Conservation (phyloP, 345 rosid genomes). For the Diplotaxis tenuifolia region DNA sequence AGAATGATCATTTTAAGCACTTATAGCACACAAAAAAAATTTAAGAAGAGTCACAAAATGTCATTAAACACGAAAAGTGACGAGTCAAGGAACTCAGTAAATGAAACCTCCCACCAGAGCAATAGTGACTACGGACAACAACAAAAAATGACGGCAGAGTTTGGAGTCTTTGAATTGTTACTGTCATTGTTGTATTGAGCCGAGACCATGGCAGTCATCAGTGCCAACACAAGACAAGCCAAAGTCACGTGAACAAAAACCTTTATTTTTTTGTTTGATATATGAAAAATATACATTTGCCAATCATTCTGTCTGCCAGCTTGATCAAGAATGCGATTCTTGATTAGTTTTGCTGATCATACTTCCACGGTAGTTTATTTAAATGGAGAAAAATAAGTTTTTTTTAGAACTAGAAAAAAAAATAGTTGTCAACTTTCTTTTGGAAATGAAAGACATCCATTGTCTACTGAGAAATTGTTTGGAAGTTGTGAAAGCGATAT, state of each 20-base stretch:
- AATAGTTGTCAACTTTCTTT: no score
- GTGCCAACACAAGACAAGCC: constrained; percentile 16
- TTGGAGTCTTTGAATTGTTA: background rate
- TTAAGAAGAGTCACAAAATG: background rate
- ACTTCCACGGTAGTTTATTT: background rate
- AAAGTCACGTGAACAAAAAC: constrained; percentile 1
- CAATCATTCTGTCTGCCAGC: no score
- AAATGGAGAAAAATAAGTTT: background rate
- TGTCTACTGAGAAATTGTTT: no score
- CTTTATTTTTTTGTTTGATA: no score
- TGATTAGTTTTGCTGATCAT: background rate
- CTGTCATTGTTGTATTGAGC: constrained; percentile 18
- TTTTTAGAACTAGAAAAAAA: no score
- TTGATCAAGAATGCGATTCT: constrained; percentile 1
- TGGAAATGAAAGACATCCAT: no score
- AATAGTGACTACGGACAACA: background rate
- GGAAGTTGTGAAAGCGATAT: no score
- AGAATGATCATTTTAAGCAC: no score
- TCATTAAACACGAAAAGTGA: background rate
- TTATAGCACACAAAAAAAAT: no score
- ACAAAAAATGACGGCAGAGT: constrained; percentile 8
- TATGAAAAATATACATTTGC: no score
- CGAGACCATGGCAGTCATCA: constrained; percentile 10
- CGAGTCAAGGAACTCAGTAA: background rate
- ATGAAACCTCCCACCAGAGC: constrained; percentile 11